Percentiles rank a stretch among this genome's conserved stretches.
phyloP scores from a whole-genome alignment of 257 asterid genomes.

The Marsdenia floribunda region DNA sequence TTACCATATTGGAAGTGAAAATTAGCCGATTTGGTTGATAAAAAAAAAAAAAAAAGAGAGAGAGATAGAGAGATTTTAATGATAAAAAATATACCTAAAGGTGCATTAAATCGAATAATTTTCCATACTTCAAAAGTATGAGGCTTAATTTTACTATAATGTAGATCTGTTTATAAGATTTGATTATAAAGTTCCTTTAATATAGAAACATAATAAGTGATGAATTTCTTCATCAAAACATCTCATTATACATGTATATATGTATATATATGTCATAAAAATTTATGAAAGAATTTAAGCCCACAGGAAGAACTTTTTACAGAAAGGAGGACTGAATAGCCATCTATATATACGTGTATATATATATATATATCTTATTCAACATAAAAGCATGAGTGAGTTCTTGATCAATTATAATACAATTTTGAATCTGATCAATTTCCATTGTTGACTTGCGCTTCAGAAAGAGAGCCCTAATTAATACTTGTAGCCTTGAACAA shows the following conservation, averaged over 20 bases:
- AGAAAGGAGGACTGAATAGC: neutral
- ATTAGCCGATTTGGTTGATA: too few relatives aligned
- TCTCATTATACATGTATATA: neutral
- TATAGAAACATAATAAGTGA: too few relatives aligned
- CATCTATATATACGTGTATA: neutral
- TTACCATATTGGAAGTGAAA: too few relatives aligned
- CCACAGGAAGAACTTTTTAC: neutral
- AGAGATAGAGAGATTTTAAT: too few relatives aligned
- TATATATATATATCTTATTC: neutral
- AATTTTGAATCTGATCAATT: neutral
- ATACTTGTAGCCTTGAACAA: conserved; percentile 55
- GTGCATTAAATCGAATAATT: too few relatives aligned
- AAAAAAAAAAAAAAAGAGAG: too few relatives aligned
- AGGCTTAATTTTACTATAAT: too few relatives aligned
- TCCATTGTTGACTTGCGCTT: neutral
- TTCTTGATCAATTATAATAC: neutral
- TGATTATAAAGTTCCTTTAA: too few relatives aligned
- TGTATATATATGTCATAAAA: neutral
- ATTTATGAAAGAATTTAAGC: neutral
- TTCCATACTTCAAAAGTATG: too few relatives aligned
- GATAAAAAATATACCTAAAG: too few relatives aligned
- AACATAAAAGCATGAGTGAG: neutral
- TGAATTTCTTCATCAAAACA: neutral
- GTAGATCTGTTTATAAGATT: too few relatives aligned
- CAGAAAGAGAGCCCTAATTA: conserved; percentile 10